Evolutionary conservation across 1,284 basidiomycete species (phyloP).

Genomic region (Leccinum idahoense): DNA sequence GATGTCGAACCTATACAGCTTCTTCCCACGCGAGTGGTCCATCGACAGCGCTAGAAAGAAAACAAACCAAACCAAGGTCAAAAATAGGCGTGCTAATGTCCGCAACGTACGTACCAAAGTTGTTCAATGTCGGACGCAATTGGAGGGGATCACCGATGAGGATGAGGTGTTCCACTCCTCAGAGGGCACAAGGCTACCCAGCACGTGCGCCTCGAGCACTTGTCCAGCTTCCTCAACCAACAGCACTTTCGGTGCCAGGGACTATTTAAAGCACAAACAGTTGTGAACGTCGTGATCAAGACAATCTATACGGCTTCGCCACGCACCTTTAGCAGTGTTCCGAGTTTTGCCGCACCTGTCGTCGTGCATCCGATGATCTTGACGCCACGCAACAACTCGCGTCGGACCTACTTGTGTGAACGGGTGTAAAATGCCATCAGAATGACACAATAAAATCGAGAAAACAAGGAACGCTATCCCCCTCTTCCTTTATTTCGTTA

Average conservation of each 20-base stretch:
- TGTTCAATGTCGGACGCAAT: constrained; percentile 62
- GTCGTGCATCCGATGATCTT: constrained; percentile 72
- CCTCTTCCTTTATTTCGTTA: constrained; percentile 35
- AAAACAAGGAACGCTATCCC: constrained; percentile 17
- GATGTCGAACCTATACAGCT: constrained; percentile 50
- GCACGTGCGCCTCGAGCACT: constrained; percentile 69
- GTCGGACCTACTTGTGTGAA: constrained; percentile 17
- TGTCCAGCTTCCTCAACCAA: constrained; percentile 74
- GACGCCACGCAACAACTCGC: constrained; percentile 43
- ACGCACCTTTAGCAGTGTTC: constrained; percentile 50
- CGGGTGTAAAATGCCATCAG: neutral
- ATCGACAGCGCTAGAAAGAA: constrained; percentile 42
- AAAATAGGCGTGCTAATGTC: neutral
- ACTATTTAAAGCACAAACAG: constrained; percentile 31
- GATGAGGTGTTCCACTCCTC: constrained; percentile 52
- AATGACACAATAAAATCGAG: constrained; percentile 1
- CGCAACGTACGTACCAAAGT: constrained; percentile 43
- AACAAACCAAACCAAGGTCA: constrained; percentile 3
- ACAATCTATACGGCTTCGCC: neutral
- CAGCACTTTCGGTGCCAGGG: constrained; percentile 48
- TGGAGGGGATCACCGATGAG: constrained; percentile 70
- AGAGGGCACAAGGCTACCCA: constrained; percentile 57
- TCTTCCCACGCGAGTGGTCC: constrained; percentile 43
- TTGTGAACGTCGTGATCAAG: neutral
- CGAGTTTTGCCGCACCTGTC: constrained; percentile 64